Percentiles rank a stretch among this genome's conserved stretches.
phyloP scores from a whole-genome alignment of 2,329 filamentous ascomycete species.

The Penicillium sp. region DNA sequence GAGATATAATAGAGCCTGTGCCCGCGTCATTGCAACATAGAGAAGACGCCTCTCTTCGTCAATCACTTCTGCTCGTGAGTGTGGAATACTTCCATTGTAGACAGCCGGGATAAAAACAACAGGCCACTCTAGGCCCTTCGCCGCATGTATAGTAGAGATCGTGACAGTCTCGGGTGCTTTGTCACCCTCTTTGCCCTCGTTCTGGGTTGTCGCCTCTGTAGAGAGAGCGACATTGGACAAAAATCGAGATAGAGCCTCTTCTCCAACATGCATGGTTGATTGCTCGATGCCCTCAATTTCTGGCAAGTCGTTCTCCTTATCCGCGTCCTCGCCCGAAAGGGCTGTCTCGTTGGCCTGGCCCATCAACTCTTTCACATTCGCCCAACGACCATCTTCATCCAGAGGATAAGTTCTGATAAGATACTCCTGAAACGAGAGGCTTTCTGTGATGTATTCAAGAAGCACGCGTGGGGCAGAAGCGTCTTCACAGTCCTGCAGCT shows the following conservation, averaged over 20 bases:
- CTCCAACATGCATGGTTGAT: constrained; percentile 50
- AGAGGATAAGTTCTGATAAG: constrained; percentile 72
- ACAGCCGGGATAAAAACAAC: constrained; percentile 90
- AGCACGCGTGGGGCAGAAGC: constrained; percentile 50
- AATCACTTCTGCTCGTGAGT: constrained; percentile 80
- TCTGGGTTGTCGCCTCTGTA: constrained; percentile 64
- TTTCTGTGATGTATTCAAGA: constrained; percentile 63
- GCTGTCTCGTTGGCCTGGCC: constrained; percentile 75
- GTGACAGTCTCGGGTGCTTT: constrained; percentile 67
- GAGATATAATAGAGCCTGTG: constrained; percentile 82
- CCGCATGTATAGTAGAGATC: constrained; percentile 93
- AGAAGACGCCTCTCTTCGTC: constrained; percentile 87
- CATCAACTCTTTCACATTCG: constrained; percentile 87
- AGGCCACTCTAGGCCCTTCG: constrained; percentile 96
- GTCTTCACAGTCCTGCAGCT: constrained; percentile 53
- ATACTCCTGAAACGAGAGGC: constrained; percentile 74
- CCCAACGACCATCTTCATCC: constrained; percentile 78
- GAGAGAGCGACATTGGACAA: constrained; percentile 90
- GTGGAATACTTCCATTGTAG: constrained; percentile 88
- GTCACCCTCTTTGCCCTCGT: constrained; percentile 58
- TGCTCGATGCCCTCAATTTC: constrained; percentile 74
- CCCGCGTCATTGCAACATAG: constrained; percentile 96
- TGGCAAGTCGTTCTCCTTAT: constrained; percentile 59
- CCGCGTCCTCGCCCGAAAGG: constrained; percentile 57
- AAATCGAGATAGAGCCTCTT: constrained; percentile 75